These are phyloP conservation scores for Corymbia citriodora DNA, from an alignment of 441 rosid genomes.

Conservation along the genomic window DNA sequence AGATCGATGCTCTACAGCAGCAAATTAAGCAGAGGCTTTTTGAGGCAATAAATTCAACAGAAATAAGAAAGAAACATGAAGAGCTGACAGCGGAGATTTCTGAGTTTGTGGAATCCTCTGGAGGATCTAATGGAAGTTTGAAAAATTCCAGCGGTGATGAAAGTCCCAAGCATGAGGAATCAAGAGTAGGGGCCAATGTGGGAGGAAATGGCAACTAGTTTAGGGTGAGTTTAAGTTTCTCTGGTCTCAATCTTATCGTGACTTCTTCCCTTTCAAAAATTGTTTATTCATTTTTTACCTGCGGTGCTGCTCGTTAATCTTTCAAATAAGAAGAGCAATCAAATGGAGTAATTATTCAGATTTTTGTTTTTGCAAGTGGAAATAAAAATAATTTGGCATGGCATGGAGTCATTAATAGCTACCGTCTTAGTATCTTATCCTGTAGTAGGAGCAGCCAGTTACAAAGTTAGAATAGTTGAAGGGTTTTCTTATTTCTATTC, in stretches of 20 bases:
- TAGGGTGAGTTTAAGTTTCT: neutral
- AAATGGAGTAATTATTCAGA: neutral
- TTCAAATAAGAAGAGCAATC: neutral
- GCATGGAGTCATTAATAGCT: neutral
- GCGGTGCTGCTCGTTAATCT: neutral
- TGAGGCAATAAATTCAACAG: conserved; percentile 42
- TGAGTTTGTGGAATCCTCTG: conserved; percentile 22
- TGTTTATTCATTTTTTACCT: neutral
- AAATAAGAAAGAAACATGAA: conserved; percentile 47
- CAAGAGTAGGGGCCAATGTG: conserved; percentile 41
- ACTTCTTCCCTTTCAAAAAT: neutral
- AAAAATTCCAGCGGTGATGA: conserved; percentile 2
- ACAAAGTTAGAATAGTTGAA: neutral
- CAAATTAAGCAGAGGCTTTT: conserved; percentile 58
- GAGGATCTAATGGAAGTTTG: conserved; percentile 24
- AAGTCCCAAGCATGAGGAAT: conserved; percentile 14
- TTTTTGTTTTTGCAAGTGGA: neutral
- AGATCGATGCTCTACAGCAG: conserved; percentile 51
- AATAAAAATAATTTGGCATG: neutral
- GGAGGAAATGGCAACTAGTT: conserved; percentile 39
- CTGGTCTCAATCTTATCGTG: neutral
- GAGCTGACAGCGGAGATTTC: conserved; percentile 39
- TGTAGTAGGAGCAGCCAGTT: neutral
- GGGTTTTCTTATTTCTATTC: neutral
- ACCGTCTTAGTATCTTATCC: neutral